Evolutionary conservation across 306 rosid genomes (phyloP), one percentile per base, ranked within the genome.

Genomic region (Fragaria ananassa): DNA sequence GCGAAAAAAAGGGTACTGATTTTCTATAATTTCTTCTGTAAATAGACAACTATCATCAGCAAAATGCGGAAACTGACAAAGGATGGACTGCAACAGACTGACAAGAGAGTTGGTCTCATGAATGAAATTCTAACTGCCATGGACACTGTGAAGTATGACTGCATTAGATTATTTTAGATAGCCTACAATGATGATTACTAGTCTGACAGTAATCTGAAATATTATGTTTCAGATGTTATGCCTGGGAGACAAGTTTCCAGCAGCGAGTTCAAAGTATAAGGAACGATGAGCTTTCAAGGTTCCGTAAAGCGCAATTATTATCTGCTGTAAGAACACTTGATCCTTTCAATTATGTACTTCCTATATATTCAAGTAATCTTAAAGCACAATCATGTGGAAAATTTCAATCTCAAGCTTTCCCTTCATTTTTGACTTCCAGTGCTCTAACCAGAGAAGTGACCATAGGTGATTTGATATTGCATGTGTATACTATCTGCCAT

Each of bases 231-330:
- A 91, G 98, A 86, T 90, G 96, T 82, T 93, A 90, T 81, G 93
- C 98, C 58, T 93, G 97, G 98, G 96, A 91, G 80, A 82, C 87
- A 75, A 93, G 98, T 86, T 91, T 93, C 79, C 88, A 86, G 29
- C 78, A 88, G 65, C 89, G 87, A 84, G 85, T 90, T 76, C 96
- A 86, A 85, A 81, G 81, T 77, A 84, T 90, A 78, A 80, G 98
- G 51, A 63, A 86, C 66, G 84, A 90, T 5, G 97, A 91, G 80
- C 84, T 93, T 10, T 78, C 89, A 19, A 90, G 91, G 87, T 82
- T 93, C 69, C 88, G 91, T 42, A 86, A 82, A 86, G 96, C 93
- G 11, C 93, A 88, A 65, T 74, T 93, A 42, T 80, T 93, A 70
- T 85, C 87, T 76, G 89, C 96, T 78, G 98, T 93, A 91, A n/a